Evolutionary conservation across 331 rosid genomes (phyloP).

Genomic region (Rosa hybrid): DNA sequence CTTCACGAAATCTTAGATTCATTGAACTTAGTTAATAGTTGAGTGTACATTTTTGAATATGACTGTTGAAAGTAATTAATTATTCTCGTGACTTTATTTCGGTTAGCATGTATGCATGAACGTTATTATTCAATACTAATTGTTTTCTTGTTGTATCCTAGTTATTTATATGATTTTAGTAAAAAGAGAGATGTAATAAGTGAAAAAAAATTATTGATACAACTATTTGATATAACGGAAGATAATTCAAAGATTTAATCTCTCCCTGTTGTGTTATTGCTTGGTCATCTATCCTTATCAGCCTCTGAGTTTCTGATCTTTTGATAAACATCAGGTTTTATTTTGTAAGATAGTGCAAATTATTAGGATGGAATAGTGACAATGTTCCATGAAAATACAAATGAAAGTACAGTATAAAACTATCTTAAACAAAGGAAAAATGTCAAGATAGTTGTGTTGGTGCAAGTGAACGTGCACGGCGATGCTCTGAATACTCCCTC

Average conservation of each 20-base stretch:
- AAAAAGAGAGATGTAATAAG: no score
- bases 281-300: background rate
- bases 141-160: no score
- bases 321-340: background rate
- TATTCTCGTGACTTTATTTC: no score
- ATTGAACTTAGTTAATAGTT: background rate
- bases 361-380: slow-evolving; percentile 1
- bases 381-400: background rate
- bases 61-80: no score
- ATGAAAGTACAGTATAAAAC: background rate
- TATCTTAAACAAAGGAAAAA: background rate
- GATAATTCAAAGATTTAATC: background rate
- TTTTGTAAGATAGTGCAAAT: background rate
- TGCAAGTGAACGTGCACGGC: no score
- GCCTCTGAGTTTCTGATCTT: background rate
- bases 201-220: no score
- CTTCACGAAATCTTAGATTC: background rate
- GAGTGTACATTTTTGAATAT: background rate
- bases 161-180: no score
- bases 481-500: no score
- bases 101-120: no score
- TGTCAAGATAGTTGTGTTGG: background rate
- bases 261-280: background rate
- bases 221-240: no score
- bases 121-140: no score